phyloP scores from a whole-genome alignment of 306 rosid species.

The Inga laurina region DNA sequence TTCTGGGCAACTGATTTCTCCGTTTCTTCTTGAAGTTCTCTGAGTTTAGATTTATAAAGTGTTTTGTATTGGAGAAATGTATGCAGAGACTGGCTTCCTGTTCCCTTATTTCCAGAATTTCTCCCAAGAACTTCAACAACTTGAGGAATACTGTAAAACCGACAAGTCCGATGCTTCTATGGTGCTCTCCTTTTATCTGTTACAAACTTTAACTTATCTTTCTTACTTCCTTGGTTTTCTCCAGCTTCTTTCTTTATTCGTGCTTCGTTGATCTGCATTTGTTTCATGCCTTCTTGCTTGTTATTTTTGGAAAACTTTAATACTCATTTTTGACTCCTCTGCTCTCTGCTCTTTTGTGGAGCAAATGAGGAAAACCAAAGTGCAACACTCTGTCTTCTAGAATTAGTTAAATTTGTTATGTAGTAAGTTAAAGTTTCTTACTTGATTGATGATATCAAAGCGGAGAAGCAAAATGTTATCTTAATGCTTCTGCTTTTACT shows the following conservation, averaged over 20 bases:
- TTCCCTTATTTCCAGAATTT: conserved; percentile 64
- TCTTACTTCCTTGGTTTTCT: neutral
- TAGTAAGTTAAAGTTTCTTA: neutral
- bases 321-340: neutral
- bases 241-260: conserved; percentile 12
- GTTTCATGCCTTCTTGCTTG: conserved; percentile 25
- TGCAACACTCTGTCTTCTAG: conserved; percentile 12
- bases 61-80: conserved; percentile 61
- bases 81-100: conserved; percentile 73
- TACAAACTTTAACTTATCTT: neutral
- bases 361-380: conserved; percentile 27
- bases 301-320: conserved; percentile 7
- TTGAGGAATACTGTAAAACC: conserved; percentile 74
- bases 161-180: conserved; percentile 62
- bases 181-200: conserved; percentile 43
- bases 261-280: conserved; percentile 42
- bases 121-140: conserved; percentile 78
- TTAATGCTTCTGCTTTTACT: conserved; percentile 7
- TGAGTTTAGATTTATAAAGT: conserved; percentile 6
- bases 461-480: conserved; percentile 15
- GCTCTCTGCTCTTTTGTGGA: conserved; percentile 25
- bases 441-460: conserved; percentile 28
- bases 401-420: neutral
- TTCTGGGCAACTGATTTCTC: neutral
- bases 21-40: conserved; percentile 16